Evolutionary conservation across 1,139 yeast genomes (phyloP), one percentile per base, ranked within the genome.

Genomic region (Lodderomyces jiufengensis): DNA sequence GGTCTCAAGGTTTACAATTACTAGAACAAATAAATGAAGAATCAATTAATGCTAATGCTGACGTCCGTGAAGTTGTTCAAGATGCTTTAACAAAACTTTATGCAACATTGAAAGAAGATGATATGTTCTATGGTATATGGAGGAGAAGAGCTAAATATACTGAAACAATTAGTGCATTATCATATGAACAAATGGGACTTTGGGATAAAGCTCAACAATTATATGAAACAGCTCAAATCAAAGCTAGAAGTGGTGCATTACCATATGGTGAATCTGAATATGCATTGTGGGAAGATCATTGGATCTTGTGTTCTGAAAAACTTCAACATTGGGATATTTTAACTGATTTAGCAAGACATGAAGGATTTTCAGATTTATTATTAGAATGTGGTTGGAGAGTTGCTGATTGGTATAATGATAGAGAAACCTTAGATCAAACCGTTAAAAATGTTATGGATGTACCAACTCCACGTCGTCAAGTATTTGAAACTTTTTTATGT

Each of bases 331-430:
- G 99, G 99, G 98, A 94, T 56, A 84, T 94, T 40, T 70, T 94
- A 44, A 90, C 98, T 0, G 99, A 94, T 51, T 71, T 94, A 33
- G 98, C 99, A 3, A 87, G 92, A 52, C 97, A 94, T 53, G 99
- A 94, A 68, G 97, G 97, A 1, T 94, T 90, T 54, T 87, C 97
- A 0, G 99, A 94, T 54, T 69, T 94, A 47, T 64, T 94, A 27
- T 68, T 94, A 20, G 99, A 94, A 60, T 94, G 99, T 70, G 98
- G 97, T 31, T 94, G 99, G 99, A 73, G 98, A 55, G 95, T 92
- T 33, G 97, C 98, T 6, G 97, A 94, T 53, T 94, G 99, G 99
- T 84, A 84, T 43, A 82, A 95, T 13, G 98, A 94, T 50, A 75
- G 94, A 46, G 98, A 90, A 44, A 92, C 97, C 0, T 68, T 94